Evolutionary conservation across 768 basidiomycete species (phyloP).

Genomic region (Amanita pseudoporphyria): DNA sequence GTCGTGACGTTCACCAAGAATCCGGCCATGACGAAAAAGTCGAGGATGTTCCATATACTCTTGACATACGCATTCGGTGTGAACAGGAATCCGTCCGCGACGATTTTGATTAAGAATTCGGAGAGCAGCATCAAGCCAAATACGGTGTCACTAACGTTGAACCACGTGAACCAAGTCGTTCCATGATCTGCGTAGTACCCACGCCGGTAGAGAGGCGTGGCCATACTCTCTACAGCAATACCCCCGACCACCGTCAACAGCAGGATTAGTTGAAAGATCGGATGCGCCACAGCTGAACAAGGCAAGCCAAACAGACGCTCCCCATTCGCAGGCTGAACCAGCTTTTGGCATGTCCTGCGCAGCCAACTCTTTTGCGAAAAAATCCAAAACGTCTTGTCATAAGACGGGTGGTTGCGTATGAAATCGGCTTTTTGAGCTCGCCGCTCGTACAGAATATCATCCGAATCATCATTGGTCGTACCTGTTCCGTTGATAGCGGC

Average conservation of each 20-base stretch:
- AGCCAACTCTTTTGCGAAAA: conserved; percentile 72
- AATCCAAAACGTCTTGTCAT: conserved; percentile 85
- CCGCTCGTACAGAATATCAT: conserved; percentile 59
- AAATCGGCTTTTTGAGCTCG: conserved; percentile 78
- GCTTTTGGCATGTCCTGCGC: conserved; percentile 68
- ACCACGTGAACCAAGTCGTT: conserved; percentile 67
- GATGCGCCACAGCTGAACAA: conserved; percentile 52
- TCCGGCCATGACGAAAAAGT: conserved; percentile 76
- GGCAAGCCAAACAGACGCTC: conserved; percentile 82
- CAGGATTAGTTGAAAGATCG: conserved; percentile 66
- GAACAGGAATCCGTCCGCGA: conserved; percentile 89
- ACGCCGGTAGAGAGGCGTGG: conserved; percentile 78
- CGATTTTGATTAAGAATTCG: conserved; percentile 84
- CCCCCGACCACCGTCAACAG: conserved; percentile 72
- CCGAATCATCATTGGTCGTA: conserved; percentile 37
- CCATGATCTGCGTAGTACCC: conserved; percentile 57
- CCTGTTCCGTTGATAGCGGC: conserved; percentile 52
- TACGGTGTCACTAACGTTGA: conserved; percentile 67
- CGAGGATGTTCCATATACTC: conserved; percentile 88
- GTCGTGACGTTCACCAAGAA: conserved; percentile 68
- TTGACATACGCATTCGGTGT: conserved; percentile 88
- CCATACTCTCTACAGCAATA: conserved; percentile 72
- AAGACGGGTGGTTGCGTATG: conserved; percentile 80
- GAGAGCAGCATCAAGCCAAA: conserved; percentile 64
- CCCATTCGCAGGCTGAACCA: conserved; percentile 76